phyloP scores from a whole-genome alignment of 1,139 yeast genomes.

The Blastobotrys arbuscula region DNA sequence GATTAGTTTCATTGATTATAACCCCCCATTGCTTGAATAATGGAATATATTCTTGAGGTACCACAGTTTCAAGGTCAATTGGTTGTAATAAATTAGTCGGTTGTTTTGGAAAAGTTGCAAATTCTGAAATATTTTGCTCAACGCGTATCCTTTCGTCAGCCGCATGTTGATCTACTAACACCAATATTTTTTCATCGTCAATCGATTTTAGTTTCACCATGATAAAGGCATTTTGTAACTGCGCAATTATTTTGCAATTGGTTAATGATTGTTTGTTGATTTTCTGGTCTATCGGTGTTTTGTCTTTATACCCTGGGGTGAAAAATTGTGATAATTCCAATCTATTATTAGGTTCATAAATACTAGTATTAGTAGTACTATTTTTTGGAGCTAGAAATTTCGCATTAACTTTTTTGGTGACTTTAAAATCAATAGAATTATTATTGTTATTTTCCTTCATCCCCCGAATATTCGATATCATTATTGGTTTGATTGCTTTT shows the following conservation, averaged over 20 bases:
- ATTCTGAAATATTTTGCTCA: slow-evolving; percentile 42
- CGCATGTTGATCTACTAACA: slow-evolving; percentile 71
- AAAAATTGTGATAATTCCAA: slow-evolving; percentile 5
- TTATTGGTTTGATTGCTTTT: background rate
- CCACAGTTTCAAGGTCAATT: background rate
- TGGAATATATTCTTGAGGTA: background rate
- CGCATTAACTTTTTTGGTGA: background rate
- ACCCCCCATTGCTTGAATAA: slow-evolving; percentile 24
- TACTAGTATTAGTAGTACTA: background rate
- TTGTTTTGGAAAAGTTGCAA: slow-evolving; percentile 22
- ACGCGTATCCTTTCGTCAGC: slow-evolving; percentile 63
- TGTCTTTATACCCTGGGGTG: slow-evolving; percentile 8
- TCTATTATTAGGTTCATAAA: background rate
- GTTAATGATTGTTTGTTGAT: slow-evolving; percentile 8
- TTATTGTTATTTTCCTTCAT: background rate
- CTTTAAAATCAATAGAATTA: background rate
- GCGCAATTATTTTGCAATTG: slow-evolving; percentile 33
- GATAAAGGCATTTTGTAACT: slow-evolving; percentile 57
- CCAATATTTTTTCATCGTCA: slow-evolving; percentile 25
- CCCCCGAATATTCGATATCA: background rate
- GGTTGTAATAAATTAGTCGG: slow-evolving; percentile 15
- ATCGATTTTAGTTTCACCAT: slow-evolving; percentile 33
- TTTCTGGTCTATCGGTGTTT: slow-evolving; percentile 7
- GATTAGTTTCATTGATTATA: slow-evolving; percentile 8
- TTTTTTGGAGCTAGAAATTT: background rate